Evolutionary conservation across 208 protist genomes (phyloP), one percentile per base, ranked within the genome.

Genomic region (Trichomonas tenax): DNA sequence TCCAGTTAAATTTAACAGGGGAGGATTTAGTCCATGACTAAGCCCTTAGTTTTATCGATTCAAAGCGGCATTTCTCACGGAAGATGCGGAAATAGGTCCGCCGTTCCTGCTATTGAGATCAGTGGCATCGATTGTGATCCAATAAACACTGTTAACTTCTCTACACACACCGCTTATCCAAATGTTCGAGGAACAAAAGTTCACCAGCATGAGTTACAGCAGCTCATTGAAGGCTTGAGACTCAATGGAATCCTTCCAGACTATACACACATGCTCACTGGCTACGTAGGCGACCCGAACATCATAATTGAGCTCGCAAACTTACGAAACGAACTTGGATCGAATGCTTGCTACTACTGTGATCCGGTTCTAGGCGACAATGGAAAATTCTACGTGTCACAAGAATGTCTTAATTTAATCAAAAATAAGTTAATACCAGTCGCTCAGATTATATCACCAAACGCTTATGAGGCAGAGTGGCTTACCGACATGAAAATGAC

Each of bases 141-240:
- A 44, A n/a, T 96, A n/a, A 96, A 96, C 72, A 72, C 49, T n/a
- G 49, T 96, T 40, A 49, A 96, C 41, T 96, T 96, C 38, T 96
- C 93, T 0, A 96, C 36, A 31, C 8, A 96, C 38, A 82, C 49
- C 1, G 93, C 40, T 40, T 96, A 96, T 96, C 86, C 86, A 34
- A 3, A 38, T 51, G 34, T n/a, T 34, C 44, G 31, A 38, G 86
- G 86, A 93, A 93, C 44, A 38, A 51, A 34, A 11, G 3, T 93
- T 4, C 15, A 51, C 46, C 44, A 41, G 4, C 26, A 51, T 31
- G 15, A 93, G 31, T 38, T 93, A 36, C 11, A 51, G 1, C 1
- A 41, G 11, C 15, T 93, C 17, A 9, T 93, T 93, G 86, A 93
- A 58, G 86, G 44, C 2, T 41, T 93, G 8, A 34, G 44, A 51